Base-by-base conservation (phyloP, 1,139 yeast species). In the Kodamaea alishanica region DNA sequence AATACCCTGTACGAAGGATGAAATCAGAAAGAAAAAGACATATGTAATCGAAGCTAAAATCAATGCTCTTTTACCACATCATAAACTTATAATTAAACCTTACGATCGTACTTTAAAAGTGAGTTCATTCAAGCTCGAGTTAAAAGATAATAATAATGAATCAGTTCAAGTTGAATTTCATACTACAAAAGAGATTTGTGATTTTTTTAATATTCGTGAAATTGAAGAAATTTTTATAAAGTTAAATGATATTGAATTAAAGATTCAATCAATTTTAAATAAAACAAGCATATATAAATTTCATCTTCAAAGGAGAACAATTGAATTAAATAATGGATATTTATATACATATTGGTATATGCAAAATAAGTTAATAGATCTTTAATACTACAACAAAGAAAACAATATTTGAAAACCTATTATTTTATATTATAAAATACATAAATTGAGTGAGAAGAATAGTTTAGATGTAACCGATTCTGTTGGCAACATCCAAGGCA, bases 401-500 rank as follows among this genome's bases (percentile, higher is more conserved):
- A 12, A 20, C 34, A 32, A 32, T 32, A 15, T 15, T 15, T 15
- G 20, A 15, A 15, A 15, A 41, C 44, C 41, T 28, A 40, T 40
- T 37, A 41, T 41, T 38, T 41, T 41, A 41, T 41, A 41, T 41
- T 41, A 41, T 37, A 41, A 38, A 41, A 41, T 41, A 41, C 44
- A 41, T 39, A 41, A 30, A 15, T 15, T 15, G 20, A 15, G 20
- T 15, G 20, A 15, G 20, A 15, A 15, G 20, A 15, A 15, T 15
- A 35, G 44, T 35, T 81, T 81, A 88, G 73, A 88, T 84, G 92
- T 89, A 89, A 78, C 97, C 97, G 70, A 90, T 92, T 80, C 94
- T 89, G 96, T 90, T 90, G 73, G 98, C 99, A 75, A 92, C 90
- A 74, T 92, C 99, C 73, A 94, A 86, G 73, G 98, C 98, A 78